phyloP scores from a whole-genome alignment of 1,284 basidiomycete genomes.

The Moniliella sp. region DNA sequence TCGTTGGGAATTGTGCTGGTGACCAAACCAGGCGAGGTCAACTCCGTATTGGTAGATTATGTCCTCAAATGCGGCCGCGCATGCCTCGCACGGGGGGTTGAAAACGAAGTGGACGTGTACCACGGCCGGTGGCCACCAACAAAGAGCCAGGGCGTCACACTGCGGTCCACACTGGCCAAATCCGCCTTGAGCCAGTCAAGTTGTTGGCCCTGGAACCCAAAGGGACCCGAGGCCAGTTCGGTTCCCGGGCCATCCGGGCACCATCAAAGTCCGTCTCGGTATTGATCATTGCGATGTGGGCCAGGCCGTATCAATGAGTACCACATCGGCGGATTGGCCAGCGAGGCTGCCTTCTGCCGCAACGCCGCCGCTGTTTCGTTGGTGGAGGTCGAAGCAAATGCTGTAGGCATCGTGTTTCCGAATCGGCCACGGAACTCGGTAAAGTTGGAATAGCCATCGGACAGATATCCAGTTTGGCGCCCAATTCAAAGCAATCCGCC shows the following conservation, averaged over 20 bases:
- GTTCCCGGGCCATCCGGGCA: conserved; percentile 11
- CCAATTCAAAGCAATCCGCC: conserved; percentile 6
- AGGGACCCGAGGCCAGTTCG: conserved; percentile 6
- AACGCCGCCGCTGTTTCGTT: conserved; percentile 1
- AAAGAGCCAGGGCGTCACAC: conserved; percentile 34
- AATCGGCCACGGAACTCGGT: conserved; percentile 10
- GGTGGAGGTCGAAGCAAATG: conserved; percentile 4
- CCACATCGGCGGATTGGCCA: conserved; percentile 1
- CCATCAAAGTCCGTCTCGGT: conserved; percentile 18
- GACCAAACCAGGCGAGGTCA: conserved; percentile 29
- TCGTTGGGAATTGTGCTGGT: conserved; percentile 35
- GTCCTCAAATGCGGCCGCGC: conserved; percentile 32
- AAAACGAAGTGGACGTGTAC: conserved; percentile 3
- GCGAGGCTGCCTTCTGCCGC: conserved; percentile 1
- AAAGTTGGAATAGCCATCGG: conserved; percentile 14
- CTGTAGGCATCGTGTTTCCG: conserved; percentile 8
- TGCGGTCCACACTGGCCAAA: conserved; percentile 31
- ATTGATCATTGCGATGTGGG: conserved; percentile 14
- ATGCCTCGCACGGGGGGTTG: conserved; percentile 15
- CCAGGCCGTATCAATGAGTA: conserved; percentile 8
- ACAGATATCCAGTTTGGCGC: conserved; percentile 4
- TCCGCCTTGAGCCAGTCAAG: conserved; percentile 22
- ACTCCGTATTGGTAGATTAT: conserved; percentile 30
- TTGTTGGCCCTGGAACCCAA: conserved; percentile 5
- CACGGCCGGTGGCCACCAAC: conserved; percentile 27